Evolutionary conservation across 495 filamentous ascomycete species (phyloP), one percentile per base, ranked within the genome.

Genomic region (Xylaria grammica): DNA sequence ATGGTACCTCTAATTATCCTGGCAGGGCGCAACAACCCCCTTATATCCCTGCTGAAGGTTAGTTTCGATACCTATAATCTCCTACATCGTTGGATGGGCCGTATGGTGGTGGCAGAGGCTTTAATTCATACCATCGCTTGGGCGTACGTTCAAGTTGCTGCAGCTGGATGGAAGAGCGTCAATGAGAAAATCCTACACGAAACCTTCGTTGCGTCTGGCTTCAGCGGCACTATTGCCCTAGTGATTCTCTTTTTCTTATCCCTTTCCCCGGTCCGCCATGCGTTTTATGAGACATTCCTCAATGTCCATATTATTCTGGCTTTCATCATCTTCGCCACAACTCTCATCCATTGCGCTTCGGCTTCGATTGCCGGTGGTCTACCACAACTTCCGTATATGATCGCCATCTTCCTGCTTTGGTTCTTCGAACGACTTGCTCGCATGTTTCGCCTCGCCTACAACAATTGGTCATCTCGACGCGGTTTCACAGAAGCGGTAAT

Each of bases 281-380:
- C 94, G 19, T 97, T 96, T 77, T 98, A 99, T 76, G 96, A 98
- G 77, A 91, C 90, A 0, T 99, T 98, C 78, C 81, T 98, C 61
- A 87, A 91, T 67, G 69, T 89, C 24, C 95, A 99, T 75, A 91
- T 96, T 66, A 78, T 86, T 26, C 73, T 93, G 15, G 91, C 86
- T 15, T 74, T 86, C 19, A 68, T 90, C 44, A 75, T 82, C 22
- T 84, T 93, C 32, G 84, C 80, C 58, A 83, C 83, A 67, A 86
- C 80, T 13, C 96, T 87, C 84, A 77, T 92, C 40, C 94, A 98
- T 78, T 83, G 85, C 70, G 67, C 70, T 22, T 70, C 78, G 3
- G 77, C 81, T 6, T 27, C 64, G 5, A 46, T 84, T 22, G 54
- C 65, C 0, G 76, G 84, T 36, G 84, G 85, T 6, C 77, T 90